Percentiles rank a stretch among this genome's conserved stretches.
Conservation (phyloP, 768 basidiomycete genomes). For the Leucogyrophana mollusca region DNA sequence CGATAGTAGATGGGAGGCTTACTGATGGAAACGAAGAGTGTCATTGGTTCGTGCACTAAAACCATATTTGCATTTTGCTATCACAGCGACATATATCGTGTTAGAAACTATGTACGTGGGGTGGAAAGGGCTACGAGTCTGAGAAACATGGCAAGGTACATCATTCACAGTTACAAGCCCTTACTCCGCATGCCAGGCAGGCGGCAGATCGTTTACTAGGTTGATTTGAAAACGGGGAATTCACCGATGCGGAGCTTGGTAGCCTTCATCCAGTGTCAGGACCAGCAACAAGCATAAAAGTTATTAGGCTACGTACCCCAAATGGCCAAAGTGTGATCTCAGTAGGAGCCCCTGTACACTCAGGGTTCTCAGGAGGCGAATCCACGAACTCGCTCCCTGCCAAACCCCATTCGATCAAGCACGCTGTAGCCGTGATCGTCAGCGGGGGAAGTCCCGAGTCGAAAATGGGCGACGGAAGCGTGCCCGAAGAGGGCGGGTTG, state of each 20-base stretch:
- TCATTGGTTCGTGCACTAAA: no score
- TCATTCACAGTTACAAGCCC: no score
- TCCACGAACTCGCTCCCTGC: constrained; percentile 51
- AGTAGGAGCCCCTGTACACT: constrained; percentile 35
- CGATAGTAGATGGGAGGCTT: constrained; percentile 38
- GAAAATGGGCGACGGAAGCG: constrained; percentile 45
- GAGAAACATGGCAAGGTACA: no score
- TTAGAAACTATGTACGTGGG: no score
- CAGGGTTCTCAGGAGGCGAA: constrained; percentile 41
- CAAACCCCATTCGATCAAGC: constrained; percentile 44
- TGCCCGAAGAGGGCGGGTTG: constrained; percentile 29
- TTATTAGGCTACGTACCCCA: constrained; percentile 1
- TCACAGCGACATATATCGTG: no score
- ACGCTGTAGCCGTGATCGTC: constrained; percentile 48
- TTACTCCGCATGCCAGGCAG: no score
- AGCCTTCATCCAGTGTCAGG: background rate
- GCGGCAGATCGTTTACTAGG: no score
- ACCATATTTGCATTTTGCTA: no score
- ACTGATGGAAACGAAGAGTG: background rate
- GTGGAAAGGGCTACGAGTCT: no score
- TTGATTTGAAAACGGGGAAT: background rate
- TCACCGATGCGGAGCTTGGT: background rate
- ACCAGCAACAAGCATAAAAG: no score
- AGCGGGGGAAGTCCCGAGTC: constrained; percentile 48
- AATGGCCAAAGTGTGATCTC: background rate